Conservation (phyloP, 306 rosid species). For the Prunus davidiana region DNA sequence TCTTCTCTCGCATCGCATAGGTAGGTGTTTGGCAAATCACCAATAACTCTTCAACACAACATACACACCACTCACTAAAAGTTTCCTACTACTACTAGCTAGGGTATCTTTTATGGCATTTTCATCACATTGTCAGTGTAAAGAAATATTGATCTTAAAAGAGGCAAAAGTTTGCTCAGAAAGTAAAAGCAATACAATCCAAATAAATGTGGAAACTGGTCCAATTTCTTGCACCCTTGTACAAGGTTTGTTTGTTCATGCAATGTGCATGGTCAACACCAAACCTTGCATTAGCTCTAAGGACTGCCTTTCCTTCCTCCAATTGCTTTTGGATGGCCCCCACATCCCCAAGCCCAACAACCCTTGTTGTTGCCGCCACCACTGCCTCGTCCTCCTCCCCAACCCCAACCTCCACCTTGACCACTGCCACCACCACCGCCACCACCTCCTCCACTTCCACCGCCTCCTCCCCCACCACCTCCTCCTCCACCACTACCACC, state of each 20-base stretch:
- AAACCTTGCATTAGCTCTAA: not conserved
- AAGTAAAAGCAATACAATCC: not conserved
- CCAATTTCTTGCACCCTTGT: not conserved
- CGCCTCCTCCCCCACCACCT: not conserved
- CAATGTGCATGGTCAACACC: not conserved
- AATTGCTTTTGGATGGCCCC: constrained; percentile 12
- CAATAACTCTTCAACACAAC: not conserved
- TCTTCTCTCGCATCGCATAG: not conserved
- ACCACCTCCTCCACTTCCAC: not conserved
- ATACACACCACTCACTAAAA: not conserved
- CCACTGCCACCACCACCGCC: too few relatives aligned
- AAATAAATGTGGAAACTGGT: not conserved
- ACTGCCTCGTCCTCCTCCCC: constrained; percentile 29
- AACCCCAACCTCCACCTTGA: constrained; percentile 22
- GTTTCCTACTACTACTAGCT: too few relatives aligned
- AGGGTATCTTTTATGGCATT: not conserved
- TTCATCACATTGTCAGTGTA: not conserved
- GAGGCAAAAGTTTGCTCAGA: too few relatives aligned
- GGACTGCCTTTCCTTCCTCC: constrained; percentile 7
- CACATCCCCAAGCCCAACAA: constrained; percentile 31
- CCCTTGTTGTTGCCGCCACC: not conserved
- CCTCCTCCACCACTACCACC: not conserved
- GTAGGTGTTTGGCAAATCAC: not conserved
- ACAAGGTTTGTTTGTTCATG: constrained; percentile 7
- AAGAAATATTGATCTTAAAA: not conserved